A percentile compares a stretch with the other conserved stretches of the same genome.
phyloP scores from a whole-genome alignment of 805 yeast genomes.

The Scheffersomyces amazonensis region DNA sequence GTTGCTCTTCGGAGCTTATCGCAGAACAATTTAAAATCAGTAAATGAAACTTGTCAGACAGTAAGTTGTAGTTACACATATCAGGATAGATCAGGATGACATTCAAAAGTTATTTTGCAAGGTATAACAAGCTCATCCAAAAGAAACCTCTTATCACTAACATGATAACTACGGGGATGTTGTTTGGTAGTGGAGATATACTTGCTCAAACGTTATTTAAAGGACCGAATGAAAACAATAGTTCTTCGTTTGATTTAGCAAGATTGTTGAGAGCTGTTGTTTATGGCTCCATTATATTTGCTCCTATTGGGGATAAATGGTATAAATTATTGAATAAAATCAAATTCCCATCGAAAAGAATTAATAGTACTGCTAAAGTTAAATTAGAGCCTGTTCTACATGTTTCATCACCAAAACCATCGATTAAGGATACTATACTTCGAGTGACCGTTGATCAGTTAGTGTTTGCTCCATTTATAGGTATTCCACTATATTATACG shows the following conservation, averaged over 20 bases:
- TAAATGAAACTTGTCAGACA: no score
- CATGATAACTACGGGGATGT: constrained; percentile 45
- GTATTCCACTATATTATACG: constrained; percentile 68
- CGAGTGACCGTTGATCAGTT: constrained; percentile 72
- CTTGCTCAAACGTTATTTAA: constrained; percentile 63
- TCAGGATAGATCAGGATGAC: not conserved
- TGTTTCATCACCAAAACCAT: not conserved
- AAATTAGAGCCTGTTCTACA: not conserved
- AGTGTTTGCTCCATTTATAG: constrained; percentile 70
- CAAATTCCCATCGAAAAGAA: constrained; percentile 26
- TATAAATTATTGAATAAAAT: constrained; percentile 50
- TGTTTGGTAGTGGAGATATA: constrained; percentile 74
- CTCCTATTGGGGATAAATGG: constrained; percentile 75
- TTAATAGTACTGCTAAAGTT: not conserved
- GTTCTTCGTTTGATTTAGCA: constrained; percentile 40
- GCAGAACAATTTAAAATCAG: no score
- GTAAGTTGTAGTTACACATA: no score
- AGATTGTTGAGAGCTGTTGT: constrained; percentile 62
- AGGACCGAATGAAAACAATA: constrained; percentile 4
- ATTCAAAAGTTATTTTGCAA: constrained; percentile 2
- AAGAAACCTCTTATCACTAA: constrained; percentile 45
- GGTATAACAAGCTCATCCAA: constrained; percentile 19
- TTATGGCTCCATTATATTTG: constrained; percentile 73
- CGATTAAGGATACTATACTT: constrained; percentile 15
- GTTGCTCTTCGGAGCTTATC: no score